phyloP scores from a whole-genome alignment of 2,329 filamentous ascomycete genomes.

The Botryotinia globosa region DNA sequence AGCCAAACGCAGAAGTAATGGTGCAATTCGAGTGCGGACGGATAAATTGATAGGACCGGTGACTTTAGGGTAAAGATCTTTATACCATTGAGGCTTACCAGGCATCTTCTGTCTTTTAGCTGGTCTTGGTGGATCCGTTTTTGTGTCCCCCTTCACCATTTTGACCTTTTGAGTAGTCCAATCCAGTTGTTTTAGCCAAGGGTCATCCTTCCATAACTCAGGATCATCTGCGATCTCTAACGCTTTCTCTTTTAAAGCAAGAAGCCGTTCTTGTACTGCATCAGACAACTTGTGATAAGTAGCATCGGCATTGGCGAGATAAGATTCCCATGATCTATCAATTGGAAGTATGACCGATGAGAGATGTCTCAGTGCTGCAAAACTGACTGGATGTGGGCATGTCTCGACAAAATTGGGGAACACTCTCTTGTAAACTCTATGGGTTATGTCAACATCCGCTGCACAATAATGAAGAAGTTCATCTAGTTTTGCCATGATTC shows the following conservation, averaged over 20 bases:
- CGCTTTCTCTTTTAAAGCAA: constrained; percentile 73
- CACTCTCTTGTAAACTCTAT: constrained; percentile 89
- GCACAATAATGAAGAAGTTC: constrained; percentile 91
- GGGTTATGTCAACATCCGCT: constrained; percentile 88
- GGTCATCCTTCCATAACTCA: constrained; percentile 71
- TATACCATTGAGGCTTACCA: constrained; percentile 95
- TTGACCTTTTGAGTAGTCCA: constrained; percentile 92
- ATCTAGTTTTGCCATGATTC: constrained; percentile 69
- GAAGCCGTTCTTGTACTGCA: constrained; percentile 72
- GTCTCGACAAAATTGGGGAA: constrained; percentile 85
- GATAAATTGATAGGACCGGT: constrained; percentile 71
- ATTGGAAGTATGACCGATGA: constrained; percentile 90
- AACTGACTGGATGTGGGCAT: constrained; percentile 96
- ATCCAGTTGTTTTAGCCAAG: constrained; percentile 90
- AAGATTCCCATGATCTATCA: constrained; percentile 81
- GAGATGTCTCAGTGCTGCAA: constrained; percentile 89
- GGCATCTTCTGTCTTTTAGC: constrained; percentile 86
- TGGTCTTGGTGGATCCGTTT: constrained; percentile 72
- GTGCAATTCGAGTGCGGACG: constrained; percentile 83
- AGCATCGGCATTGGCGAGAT: constrained; percentile 78
- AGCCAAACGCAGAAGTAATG: constrained; percentile 74
- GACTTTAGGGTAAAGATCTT: constrained; percentile 74
- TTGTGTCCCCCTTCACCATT: constrained; percentile 90
- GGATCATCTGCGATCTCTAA: constrained; percentile 68
- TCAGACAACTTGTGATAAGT: constrained; percentile 76